phyloP scores from a whole-genome alignment of 1,139 yeast species.

The Nematodospora anomalae region DNA sequence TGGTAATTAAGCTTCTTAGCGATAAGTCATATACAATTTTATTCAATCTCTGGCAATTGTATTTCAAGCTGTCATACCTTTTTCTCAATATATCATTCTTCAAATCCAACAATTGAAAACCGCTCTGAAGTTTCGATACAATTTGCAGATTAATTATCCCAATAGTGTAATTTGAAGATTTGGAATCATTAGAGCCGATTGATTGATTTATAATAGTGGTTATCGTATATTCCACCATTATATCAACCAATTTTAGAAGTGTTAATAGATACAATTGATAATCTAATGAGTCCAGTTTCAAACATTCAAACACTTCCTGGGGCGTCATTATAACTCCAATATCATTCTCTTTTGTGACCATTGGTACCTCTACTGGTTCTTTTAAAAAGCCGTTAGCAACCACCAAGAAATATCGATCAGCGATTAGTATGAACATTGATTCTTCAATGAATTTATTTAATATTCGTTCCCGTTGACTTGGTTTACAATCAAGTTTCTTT shows the following conservation, averaged over 20 bases:
- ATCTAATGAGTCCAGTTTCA: constrained; percentile 18
- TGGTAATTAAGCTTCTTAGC: constrained; percentile 19
- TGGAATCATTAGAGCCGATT: constrained; percentile 14
- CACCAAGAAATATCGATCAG: constrained; percentile 21
- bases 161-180: constrained; percentile 22
- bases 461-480: constrained; percentile 22
- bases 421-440: constrained; percentile 20
- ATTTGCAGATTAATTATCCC: constrained; percentile 26
- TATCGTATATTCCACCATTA: constrained; percentile 31
- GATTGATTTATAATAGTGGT: constrained; percentile 27
- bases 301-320: constrained; percentile 15
- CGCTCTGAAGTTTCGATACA: constrained; percentile 27
- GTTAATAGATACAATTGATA: constrained; percentile 26
- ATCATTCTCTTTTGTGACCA: constrained; percentile 12
- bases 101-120: constrained; percentile 32
- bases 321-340: constrained; percentile 24
- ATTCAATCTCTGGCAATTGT: constrained; percentile 29
- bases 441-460: constrained; percentile 24
- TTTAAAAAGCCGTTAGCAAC: constrained; percentile 15
- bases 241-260: constrained; percentile 25
- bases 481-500: constrained; percentile 17
- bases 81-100: constrained; percentile 31
- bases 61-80: constrained; percentile 32
- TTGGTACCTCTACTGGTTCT: constrained; percentile 14
- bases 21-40: constrained; percentile 31